phyloP scores from a whole-genome alignment of 768 basidiomycete genomes.

The Collybia sordida region DNA sequence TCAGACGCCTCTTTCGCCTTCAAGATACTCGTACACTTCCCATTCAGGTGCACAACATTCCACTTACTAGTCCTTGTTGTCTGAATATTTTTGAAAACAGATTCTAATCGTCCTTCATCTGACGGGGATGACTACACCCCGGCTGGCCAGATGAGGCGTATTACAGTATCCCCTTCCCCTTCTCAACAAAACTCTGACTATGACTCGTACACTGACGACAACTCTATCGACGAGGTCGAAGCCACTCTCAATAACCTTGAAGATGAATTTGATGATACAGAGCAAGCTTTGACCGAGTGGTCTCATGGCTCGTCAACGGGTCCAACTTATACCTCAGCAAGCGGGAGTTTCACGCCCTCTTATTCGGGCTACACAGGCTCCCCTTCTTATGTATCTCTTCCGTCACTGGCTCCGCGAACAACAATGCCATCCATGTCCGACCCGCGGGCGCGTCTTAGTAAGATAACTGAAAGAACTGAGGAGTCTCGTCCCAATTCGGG shows the following conservation, averaged over 20 bases:
- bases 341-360: slow-evolving; percentile 28
- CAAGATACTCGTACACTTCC: slow-evolving; percentile 57
- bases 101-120: slow-evolving; percentile 46
- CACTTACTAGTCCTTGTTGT: slow-evolving; percentile 1
- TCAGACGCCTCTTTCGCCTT: slow-evolving; percentile 56
- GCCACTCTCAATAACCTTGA: slow-evolving; percentile 66
- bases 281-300: slow-evolving; percentile 68
- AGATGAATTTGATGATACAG: slow-evolving; percentile 62
- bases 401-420: slow-evolving; percentile 35
- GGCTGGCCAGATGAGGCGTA: slow-evolving; percentile 47
- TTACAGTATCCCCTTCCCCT: slow-evolving; percentile 53
- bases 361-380: slow-evolving; percentile 43
- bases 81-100: slow-evolving; percentile 23
- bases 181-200: slow-evolving; percentile 31
- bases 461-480: slow-evolving; percentile 79
- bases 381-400: slow-evolving; percentile 45
- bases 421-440: slow-evolving; percentile 30
- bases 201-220: slow-evolving; percentile 48
- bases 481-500: slow-evolving; percentile 61
- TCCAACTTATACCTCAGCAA: slow-evolving; percentile 37
- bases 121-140: slow-evolving; percentile 43
- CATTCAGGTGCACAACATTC: slow-evolving; percentile 45
- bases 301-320: slow-evolving; percentile 46
- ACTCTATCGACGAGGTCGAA: slow-evolving; percentile 74
- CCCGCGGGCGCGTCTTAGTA: slow-evolving; percentile 58